Evolutionary conservation across 75 land plant species (phyloP).

Genomic region (Selaginella moellendorffii): DNA sequence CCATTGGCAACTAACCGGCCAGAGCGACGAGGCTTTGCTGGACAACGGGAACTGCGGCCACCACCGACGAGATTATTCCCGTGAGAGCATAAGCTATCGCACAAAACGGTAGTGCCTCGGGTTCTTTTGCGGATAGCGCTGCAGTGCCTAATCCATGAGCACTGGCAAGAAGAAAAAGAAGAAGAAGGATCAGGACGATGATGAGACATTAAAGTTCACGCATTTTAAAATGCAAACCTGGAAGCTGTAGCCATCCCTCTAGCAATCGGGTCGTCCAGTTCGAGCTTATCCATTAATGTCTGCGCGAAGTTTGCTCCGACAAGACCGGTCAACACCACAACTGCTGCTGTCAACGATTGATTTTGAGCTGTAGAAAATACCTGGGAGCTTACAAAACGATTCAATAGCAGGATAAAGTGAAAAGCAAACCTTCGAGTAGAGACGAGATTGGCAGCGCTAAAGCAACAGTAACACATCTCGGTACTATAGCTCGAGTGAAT

Average conservation of each 20-base stretch:
- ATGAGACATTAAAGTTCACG: neutral
- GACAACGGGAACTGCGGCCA: constrained; percentile 76
- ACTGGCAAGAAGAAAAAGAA: constrained; percentile 46
- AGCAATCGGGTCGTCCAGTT: constrained; percentile 79
- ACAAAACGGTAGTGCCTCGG: constrained; percentile 96
- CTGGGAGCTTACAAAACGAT: neutral
- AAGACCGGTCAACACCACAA: constrained; percentile 84
- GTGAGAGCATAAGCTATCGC: constrained; percentile 96
- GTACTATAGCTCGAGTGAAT: constrained; percentile 68
- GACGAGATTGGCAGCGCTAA: constrained; percentile 87
- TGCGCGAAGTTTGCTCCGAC: constrained; percentile 96
- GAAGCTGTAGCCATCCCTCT: constrained; percentile 98
- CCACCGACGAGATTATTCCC: constrained; percentile 73
- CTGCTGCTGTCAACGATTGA: constrained; percentile 87
- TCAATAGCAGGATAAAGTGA: neutral
- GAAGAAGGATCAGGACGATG: neutral
- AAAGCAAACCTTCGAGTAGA: constrained; percentile 64
- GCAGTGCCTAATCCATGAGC: constrained; percentile 99
- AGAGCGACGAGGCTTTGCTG: constrained; percentile 52
- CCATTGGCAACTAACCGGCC: constrained; percentile 40
- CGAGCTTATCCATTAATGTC: constrained; percentile 56
- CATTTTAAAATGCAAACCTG: constrained; percentile 32
- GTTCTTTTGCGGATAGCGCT: constrained; percentile 94
- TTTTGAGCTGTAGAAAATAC: constrained; percentile 46
- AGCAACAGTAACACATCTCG: constrained; percentile 93